Evolutionary conservation across 1,284 basidiomycete species (phyloP).

Genomic region (Fistulinella cinereoalba): DNA sequence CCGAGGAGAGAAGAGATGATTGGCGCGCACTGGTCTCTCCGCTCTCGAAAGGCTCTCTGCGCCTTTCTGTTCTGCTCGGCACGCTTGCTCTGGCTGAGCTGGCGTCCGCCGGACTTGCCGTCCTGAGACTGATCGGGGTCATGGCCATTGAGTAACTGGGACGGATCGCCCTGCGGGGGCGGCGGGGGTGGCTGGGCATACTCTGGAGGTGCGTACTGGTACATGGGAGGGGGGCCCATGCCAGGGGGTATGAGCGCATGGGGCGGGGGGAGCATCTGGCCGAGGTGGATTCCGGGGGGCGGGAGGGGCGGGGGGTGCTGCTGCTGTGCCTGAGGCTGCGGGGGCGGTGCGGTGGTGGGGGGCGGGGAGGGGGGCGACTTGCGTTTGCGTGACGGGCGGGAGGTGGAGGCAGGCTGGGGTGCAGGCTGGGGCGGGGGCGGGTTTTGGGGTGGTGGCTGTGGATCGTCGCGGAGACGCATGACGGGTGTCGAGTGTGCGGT

Average conservation of each 20-base stretch:
- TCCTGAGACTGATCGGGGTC: slow-evolving; percentile 9
- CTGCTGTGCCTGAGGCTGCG: slow-evolving; percentile 32
- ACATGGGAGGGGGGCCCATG: slow-evolving; percentile 33
- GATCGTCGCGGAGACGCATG: slow-evolving; percentile 65
- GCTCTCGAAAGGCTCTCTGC: slow-evolving; percentile 79
- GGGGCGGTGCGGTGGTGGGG: slow-evolving; percentile 27
- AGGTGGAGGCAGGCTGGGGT: slow-evolving; percentile 36
- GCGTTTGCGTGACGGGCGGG: slow-evolving; percentile 46
- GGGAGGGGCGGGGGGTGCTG: slow-evolving; percentile 17
- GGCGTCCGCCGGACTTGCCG: slow-evolving; percentile 38
- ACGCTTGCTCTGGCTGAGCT: slow-evolving; percentile 72
- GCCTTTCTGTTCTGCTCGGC: slow-evolving; percentile 87
- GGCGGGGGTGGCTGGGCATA: slow-evolving; percentile 30
- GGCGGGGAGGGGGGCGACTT: slow-evolving; percentile 42
- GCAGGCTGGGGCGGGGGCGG: slow-evolving; percentile 25
- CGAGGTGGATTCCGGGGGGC: slow-evolving; percentile 35
- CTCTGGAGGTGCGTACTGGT: slow-evolving; percentile 37
- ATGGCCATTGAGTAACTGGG: slow-evolving; percentile 30
- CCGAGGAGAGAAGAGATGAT: not conserved
- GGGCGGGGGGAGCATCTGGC: slow-evolving; percentile 50
- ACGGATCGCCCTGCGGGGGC: slow-evolving; percentile 32
- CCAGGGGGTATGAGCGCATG: slow-evolving; percentile 49
- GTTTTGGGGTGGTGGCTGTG: slow-evolving; percentile 17
- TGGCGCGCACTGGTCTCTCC: slow-evolving; percentile 73
- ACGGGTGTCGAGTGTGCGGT: slow-evolving; percentile 40